phyloP scores from a whole-genome alignment of 225 moss, liverwort and hornwort species.

The Asterella californica region DNA sequence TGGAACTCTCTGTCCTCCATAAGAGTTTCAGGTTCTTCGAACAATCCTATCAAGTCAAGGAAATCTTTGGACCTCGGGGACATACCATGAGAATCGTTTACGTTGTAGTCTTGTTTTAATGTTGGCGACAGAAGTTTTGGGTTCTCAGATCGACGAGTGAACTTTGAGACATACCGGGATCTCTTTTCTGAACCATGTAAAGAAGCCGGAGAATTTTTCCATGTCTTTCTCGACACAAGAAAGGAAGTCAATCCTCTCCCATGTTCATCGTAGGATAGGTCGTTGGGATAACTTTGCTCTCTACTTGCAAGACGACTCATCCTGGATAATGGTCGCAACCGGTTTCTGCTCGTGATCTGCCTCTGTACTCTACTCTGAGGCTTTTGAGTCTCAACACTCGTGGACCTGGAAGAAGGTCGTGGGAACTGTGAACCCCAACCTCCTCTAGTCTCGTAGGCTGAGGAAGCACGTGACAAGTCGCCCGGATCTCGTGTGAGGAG shows the following conservation, averaged over 20 bases:
- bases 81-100: not conserved
- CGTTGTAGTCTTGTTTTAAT: not conserved
- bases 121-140: not conserved
- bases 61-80: not conserved
- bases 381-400: not conserved
- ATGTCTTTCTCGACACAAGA: not conserved
- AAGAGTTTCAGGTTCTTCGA: not conserved
- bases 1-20: not conserved
- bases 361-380: not conserved
- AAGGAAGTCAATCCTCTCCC: not conserved
- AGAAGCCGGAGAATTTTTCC: not conserved
- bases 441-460: not conserved
- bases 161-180: not conserved
- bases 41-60: not conserved
- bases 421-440: not conserved
- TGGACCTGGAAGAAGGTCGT: not conserved
- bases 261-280: not conserved
- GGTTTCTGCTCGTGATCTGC: not conserved
- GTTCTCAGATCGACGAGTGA: not conserved
- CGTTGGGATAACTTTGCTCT: not conserved
- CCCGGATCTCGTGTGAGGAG: not conserved
- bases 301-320: not conserved
- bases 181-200: not conserved
- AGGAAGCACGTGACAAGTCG: not conserved
- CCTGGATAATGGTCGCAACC: not conserved